A percentile compares a stretch with the other conserved stretches of the same genome.
These are phyloP conservation scores for Asterionellopsis glacialis DNA, from an alignment of 108 stramenopile species.

Conservation along the genomic window DNA sequence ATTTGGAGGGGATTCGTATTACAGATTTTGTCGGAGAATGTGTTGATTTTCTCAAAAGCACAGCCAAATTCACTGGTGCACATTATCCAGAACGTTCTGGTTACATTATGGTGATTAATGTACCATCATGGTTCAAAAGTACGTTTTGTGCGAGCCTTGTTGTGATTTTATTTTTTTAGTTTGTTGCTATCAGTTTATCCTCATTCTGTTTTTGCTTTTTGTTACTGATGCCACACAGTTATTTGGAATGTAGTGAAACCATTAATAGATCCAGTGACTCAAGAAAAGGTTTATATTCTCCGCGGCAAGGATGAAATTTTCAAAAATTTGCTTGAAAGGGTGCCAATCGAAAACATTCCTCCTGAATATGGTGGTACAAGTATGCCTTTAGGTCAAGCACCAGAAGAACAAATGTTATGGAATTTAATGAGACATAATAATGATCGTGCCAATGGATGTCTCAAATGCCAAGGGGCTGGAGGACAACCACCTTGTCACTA, in stretches of 20 bases:
- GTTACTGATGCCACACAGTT: slow-evolving; percentile 10
- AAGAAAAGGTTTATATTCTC: slow-evolving; percentile 52
- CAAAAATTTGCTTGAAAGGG: slow-evolving; percentile 35
- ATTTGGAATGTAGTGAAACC: slow-evolving; percentile 70
- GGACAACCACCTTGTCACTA: slow-evolving; percentile 26
- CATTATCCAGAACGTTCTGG: slow-evolving; percentile 81
- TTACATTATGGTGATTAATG: slow-evolving; percentile 46
- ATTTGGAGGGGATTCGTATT: slow-evolving; percentile 67
- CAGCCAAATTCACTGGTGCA: slow-evolving; percentile 40
- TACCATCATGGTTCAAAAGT: slow-evolving; percentile 41
- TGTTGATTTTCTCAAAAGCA: slow-evolving; percentile 61
- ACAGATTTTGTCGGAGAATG: slow-evolving; percentile 74
- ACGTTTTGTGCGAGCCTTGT: not conserved
- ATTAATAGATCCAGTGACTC: slow-evolving; percentile 51
- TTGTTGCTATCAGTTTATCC: no score
- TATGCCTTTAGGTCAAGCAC: slow-evolving; percentile 49
- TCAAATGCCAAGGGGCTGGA: slow-evolving; percentile 20
- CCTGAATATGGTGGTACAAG: slow-evolving; percentile 64
- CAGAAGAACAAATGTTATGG: slow-evolving; percentile 44
- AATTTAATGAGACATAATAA: slow-evolving; percentile 53
- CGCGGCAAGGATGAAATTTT: slow-evolving; percentile 40
- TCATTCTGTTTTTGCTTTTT: not conserved
- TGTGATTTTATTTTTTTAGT: no score
- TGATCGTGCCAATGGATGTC: slow-evolving; percentile 24
- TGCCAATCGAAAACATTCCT: slow-evolving; percentile 64